Evolutionary conservation across 805 yeast genomes (phyloP).

Genomic region (Saccharomycopsis microspora): DNA sequence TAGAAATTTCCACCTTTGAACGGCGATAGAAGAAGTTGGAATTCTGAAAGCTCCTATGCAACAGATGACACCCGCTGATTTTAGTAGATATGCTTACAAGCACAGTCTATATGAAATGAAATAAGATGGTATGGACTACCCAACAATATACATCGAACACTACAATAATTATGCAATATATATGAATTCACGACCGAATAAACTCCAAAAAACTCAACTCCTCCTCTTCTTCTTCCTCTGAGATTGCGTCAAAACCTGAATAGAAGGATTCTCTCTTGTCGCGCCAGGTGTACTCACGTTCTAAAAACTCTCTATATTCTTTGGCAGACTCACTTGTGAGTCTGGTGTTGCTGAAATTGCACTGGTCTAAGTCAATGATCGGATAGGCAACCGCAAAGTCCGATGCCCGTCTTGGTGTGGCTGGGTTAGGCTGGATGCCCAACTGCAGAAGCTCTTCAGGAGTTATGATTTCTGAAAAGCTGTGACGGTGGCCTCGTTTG

Average conservation of each 20-base stretch:
- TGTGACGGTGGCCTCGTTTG: background rate
- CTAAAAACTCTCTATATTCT: background rate
- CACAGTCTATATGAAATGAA: too few relatives aligned
- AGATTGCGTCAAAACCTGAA: background rate
- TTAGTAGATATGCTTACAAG: too few relatives aligned
- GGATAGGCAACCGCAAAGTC: conserved; percentile 1
- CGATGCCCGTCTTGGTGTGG: conserved; percentile 1
- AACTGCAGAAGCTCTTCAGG: background rate
- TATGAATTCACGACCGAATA: too few relatives aligned
- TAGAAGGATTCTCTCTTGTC: background rate
- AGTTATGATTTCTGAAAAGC: background rate
- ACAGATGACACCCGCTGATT: too few relatives aligned
- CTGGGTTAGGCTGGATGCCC: background rate
- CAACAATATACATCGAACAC: too few relatives aligned
- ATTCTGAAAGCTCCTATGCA: too few relatives aligned
- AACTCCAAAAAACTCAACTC: background rate
- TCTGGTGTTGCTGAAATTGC: background rate
- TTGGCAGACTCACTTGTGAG: background rate
- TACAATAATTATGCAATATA: too few relatives aligned
- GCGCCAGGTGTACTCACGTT: conserved; percentile 1
- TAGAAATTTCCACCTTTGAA: too few relatives aligned
- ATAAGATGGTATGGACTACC: too few relatives aligned
- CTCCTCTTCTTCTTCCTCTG: conserved; percentile 6
- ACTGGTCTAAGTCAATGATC: background rate
- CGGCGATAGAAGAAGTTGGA: too few relatives aligned